These are phyloP conservation scores for Phanerochaete sordida DNA, from an alignment of 768 basidiomycete species.

Conservation along the genomic window DNA sequence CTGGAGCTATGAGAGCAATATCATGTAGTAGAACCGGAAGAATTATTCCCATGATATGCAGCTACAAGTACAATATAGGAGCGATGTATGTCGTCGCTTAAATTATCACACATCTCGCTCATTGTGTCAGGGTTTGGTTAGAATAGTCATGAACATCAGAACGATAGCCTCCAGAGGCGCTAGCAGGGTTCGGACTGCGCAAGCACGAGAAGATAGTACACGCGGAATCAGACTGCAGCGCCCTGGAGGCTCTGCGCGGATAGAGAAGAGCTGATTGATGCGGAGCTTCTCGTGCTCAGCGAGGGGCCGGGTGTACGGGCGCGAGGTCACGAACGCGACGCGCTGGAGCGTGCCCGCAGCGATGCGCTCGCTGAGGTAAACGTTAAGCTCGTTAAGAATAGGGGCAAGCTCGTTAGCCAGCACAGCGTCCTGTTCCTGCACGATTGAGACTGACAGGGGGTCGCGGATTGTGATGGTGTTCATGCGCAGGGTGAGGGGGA, in stretches of 20 bases:
- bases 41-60: too few species aligned
- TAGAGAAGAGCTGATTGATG: neutral
- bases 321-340: neutral
- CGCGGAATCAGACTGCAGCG: neutral
- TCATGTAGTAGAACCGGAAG: too few species aligned
- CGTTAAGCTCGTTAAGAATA: neutral
- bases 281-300: neutral
- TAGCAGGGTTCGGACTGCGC: too few species aligned
- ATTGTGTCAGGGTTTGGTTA: too few species aligned
- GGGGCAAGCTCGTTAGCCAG: neutral
- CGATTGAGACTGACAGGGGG: neutral
- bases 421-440: neutral
- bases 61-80: too few species aligned
- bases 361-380: neutral
- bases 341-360: neutral
- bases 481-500: neutral
- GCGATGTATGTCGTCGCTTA: too few species aligned
- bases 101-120: too few species aligned
- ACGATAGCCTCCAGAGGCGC: too few species aligned
- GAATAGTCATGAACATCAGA: too few species aligned
- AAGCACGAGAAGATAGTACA: neutral
- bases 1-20: too few species aligned
- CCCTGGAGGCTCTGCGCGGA: neutral
- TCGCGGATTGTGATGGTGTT: neutral
- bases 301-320: neutral